A percentile compares a stretch with the other conserved stretches of the same genome.
phyloP scores from a whole-genome alignment of 2,329 filamentous ascomycete species.

The Beauveria scarabaeidicola region DNA sequence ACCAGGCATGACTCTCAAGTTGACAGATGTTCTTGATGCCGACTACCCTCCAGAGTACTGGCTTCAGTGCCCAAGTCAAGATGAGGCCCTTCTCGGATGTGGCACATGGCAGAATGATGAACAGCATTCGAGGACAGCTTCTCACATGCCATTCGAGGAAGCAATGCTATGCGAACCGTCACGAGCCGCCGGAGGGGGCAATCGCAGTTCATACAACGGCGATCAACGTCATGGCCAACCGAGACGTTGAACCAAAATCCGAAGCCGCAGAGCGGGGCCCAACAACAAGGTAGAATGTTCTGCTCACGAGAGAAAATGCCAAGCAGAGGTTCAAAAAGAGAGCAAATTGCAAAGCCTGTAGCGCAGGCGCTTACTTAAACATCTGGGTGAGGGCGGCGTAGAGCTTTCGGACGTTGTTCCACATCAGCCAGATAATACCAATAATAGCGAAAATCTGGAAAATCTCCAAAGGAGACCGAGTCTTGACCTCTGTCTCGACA shows the following conservation, averaged over 20 bases:
- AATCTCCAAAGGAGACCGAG: constrained; percentile 46
- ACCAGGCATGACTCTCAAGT: not conserved
- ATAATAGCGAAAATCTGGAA: constrained; percentile 45
- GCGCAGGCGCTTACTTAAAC: not conserved
- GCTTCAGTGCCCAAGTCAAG: not conserved
- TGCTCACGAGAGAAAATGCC: not conserved
- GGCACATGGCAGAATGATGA: not conserved
- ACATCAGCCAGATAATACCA: constrained; percentile 34
- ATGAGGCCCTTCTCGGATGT: not conserved
- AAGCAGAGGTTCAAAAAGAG: not conserved
- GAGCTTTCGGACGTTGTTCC: constrained; percentile 28
- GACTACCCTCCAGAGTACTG: not conserved
- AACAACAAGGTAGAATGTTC: not conserved
- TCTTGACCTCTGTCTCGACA: constrained; percentile 51
- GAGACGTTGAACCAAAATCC: not conserved
- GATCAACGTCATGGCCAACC: not conserved
- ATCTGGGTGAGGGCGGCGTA: constrained; percentile 3
- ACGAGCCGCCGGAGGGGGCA: too few relatives aligned
- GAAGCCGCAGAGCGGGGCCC: too few relatives aligned
- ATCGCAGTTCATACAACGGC: not conserved
- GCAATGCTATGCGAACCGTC: not conserved
- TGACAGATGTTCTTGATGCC: not conserved
- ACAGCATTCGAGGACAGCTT: not conserved
- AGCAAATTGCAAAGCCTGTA: not conserved
- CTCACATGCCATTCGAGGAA: not conserved